Evolutionary conservation across 2,329 filamentous ascomycete species (phyloP), one percentile per base, ranked within the genome.

Genomic region (Penicillium janthinellum): DNA sequence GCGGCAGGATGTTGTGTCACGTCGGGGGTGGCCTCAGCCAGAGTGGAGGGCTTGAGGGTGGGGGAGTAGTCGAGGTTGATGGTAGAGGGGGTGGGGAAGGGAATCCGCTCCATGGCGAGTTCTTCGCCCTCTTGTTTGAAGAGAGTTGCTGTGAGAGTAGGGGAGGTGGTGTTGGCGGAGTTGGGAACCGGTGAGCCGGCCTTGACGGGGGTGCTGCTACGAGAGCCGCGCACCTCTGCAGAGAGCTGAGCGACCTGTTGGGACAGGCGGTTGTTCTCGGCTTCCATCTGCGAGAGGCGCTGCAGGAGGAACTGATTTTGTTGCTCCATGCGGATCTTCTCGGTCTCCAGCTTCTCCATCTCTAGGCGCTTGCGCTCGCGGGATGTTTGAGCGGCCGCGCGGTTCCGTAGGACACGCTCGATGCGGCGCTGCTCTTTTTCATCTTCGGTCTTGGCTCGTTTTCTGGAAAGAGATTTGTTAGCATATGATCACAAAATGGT

Each of bases 1-100:
- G 86, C 95, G 85, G 95, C 95, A 98, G 95, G 93, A 96, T 96
- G 93, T 97, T 97, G 95, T 97, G 93, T 95, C 95, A 87, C 82
- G 86, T 96, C 91, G 87, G 90, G 84, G 81, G 90, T 85, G 81
- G 89, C 85, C 81, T 81, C 76, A 77, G 78, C 77, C 74, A 78
- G 76, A 75, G 73, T 75, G 67, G 74, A 74, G 67, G 75, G 73
- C 66, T 75, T 74, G 60, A 75, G 68, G 56, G 70, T 77, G 39
- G 76, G 74, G 22, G 76, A 77, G 70, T 73, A 75, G 60, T 76
- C 74, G 67, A 71, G 70, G 41, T 71, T 54, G 66, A 71, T 70
- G 41, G 73, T 60, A 55, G 76, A 75, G 5, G 75, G 75, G 44
- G 75, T 74, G 0, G 73, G 75, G 64, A 77, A 77, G 10, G 75